phyloP scores from a whole-genome alignment of 2,329 filamentous ascomycete genomes.

The Ciborinia camelliae region DNA sequence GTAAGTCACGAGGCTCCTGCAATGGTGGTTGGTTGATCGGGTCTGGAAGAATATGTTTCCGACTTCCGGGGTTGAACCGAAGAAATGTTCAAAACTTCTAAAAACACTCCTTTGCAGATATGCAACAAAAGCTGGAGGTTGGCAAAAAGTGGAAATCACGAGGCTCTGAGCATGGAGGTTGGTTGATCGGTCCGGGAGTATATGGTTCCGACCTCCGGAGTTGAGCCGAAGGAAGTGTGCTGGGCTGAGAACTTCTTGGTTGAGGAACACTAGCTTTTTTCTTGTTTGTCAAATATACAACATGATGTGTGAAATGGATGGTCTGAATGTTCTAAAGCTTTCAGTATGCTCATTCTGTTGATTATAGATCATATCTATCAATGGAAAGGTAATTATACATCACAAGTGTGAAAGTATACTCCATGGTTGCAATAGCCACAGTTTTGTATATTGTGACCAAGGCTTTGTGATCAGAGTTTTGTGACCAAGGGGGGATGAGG shows the following conservation, averaged over 20 bases:
- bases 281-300: not conserved
- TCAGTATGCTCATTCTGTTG: too few relatives aligned
- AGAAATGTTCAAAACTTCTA: too few relatives aligned
- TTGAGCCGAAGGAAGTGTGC: too few relatives aligned
- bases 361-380: too few relatives aligned
- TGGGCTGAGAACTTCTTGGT: not conserved
- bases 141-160: not conserved
- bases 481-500: not conserved
- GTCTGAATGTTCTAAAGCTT: too few relatives aligned
- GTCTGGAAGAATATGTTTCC: too few relatives aligned
- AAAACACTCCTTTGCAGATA: not conserved
- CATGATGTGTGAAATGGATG: not conserved
- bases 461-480: too few relatives aligned
- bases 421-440: not conserved
- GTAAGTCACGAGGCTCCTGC: too few relatives aligned
- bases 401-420: not conserved
- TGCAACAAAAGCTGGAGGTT: not conserved
- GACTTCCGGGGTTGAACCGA: too few relatives aligned
- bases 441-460: not conserved
- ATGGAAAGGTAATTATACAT: too few relatives aligned
- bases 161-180: not conserved
- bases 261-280: not conserved
- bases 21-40: too few relatives aligned
- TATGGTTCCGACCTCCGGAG: not conserved
- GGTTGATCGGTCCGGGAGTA: not conserved